Evolutionary conservation across 805 yeast genomes (phyloP), one percentile per base, ranked within the genome.

Genomic region (Priceomyces castillae): DNA sequence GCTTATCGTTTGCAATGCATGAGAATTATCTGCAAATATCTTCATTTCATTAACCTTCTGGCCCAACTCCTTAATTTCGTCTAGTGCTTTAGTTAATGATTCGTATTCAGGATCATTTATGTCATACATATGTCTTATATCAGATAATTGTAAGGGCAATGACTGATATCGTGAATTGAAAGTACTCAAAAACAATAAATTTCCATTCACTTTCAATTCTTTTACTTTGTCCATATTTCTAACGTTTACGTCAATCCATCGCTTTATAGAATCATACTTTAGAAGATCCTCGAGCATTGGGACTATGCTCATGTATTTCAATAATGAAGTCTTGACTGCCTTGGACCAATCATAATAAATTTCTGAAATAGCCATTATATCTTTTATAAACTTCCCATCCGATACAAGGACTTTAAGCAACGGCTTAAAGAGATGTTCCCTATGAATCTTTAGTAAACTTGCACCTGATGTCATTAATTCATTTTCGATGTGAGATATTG

Each of bases 351-450:
- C 73, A 23, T 72, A 59, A 48, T 85, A 78, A 9, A 86, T 71
- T 37, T 79, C 80, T 3, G 85, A 86, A 12, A 86, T 73, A 7
- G 59, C 68, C 1, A 41, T 47, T 20, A 71, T 37, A 7, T 80
- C 79, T 28, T 72, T 74, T 11, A 88, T 76, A 45, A 80, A 82
- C 40, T 82, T 84, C 0, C 92, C 90, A 44, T 82, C 82, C 2
- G 77, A 64, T 18, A 76, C 66, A 35, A 86, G 67, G 35, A 84
- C 76, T 44, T 67, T 64, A 25, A 82, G 65, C 22, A 88, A 65
- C 0, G 87, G 88, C 11, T 74, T 76, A 39, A 83, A 66, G 2
- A 88, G 62, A 20, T 65, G 64, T 35, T 69, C 71, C 39, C 74
- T 69, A 52, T 87, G 90, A 2, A 79, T 61, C 10, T 71, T 67